Base-by-base conservation (phyloP, 129 eudicot genomes). In the Cynara cardunculus region DNA sequence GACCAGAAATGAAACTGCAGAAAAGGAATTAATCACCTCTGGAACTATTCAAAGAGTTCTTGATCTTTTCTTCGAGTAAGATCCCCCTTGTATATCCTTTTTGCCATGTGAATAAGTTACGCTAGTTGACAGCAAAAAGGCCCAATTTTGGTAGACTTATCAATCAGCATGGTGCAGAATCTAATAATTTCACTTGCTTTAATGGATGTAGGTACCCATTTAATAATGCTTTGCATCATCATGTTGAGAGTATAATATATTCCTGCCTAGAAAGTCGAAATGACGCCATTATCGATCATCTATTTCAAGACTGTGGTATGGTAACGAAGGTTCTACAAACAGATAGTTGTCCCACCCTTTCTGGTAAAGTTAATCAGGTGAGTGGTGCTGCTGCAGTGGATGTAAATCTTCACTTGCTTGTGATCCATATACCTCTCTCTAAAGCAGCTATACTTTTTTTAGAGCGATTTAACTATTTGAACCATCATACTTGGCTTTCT, bases 51-150 rank as follows among this genome's bases (percentile, higher is more conserved):
- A 84, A 67, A 86, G 98, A 86, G 89, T 91, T 69, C 78, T 94
- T 66, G 92, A 94, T 86, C 98, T 94, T 74, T 91, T 94, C 84
- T 94, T 94, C 75, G 98, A 94, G 98, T 91, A 89, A 81, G 98
- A 76, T 26, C 28, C 68, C 78, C 28, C 86, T 74, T 74, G 1
- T 46, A 26, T 24, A 32, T 44, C 69, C 44, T 53, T 72, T 78
- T 21, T 18, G 4, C 21, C 10, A 5, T 67, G 46, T 78, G 10
- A 28, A 35, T 73, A 73, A n/a, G 7, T 30, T 25, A 65, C 4
- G 27, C 24, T 13, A 71, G 74, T 71, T 71, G 27, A 34, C 25
- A 22, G 56, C 53, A 44, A 46, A 53, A 70, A 71, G 8, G n/a
- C 31, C 71, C 77, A 22, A 69, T 9, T 53, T 26, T 71, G 78